Base-by-base conservation (phyloP, 768 basidiomycete species). In the Grammothele lineata region DNA sequence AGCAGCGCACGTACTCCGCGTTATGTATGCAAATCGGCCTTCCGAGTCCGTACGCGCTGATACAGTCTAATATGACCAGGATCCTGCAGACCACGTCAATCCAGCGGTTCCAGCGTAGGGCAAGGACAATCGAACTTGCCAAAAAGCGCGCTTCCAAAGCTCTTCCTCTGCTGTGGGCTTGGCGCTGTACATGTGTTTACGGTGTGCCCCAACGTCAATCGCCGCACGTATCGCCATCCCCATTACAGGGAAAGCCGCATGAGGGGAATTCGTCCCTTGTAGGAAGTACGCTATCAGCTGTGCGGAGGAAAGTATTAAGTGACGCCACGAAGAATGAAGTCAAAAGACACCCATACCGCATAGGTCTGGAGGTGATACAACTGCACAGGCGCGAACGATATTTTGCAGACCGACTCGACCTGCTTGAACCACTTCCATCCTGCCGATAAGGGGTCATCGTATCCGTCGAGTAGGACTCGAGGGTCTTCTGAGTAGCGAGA, bases 1-100 rank as follows among this genome's bases (percentile, higher is more conserved):
- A 25, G 26, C 11, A 19, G 41, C 15, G 8, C 17, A 69, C 80
- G 51, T 59, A 80, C 80, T 87, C 85, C 58, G 85, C 84, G 50
- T 87, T 85, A 41, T 83, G 79, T 1, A 88, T 64, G 2, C 75
- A 75, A 55, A 80, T 75, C 1, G 83, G 78, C 11, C 87, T 70
- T 0, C 88, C 88, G 17, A 81, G 67, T 14, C 66, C 62, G 0
- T 69, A 61, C 38, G 76, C 75, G 1, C 67, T 37, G 18, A 64
- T 50, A 24, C 75, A 60, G 54, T 82, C 79, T 18, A 76, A 55
- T 6, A 27, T n/a, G 25, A 77, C 52, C 6, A 78, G 64, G 1
- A 71, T 67, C 77, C 78, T 78, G 37, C 9, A 26, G 14, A 32
- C 15, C 15, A 32, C 30, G 15, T 9, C 30, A 32, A 15, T 15